Evolutionary conservation across 2,329 filamentous ascomycete species (phyloP), one percentile per base, ranked within the genome.

Genomic region (Colletotrichum sidae): DNA sequence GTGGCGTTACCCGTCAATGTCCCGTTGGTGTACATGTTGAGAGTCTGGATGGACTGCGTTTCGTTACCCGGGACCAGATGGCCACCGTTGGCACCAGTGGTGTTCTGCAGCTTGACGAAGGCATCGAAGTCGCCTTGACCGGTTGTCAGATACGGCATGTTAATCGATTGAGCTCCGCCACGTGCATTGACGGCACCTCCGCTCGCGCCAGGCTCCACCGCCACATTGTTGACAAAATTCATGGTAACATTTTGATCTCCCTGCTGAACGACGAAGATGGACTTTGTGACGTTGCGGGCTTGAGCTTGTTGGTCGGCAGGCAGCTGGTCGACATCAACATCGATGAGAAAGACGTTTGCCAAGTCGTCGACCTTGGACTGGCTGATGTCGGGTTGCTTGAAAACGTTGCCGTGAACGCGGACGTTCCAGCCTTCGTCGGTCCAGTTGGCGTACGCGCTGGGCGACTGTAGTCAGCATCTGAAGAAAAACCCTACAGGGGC

Each of bases 391-490:
- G 92, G 92, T 67, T 91, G 86, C 76, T 93, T 94, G 82, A 90
- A 94, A n/a, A 94, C 89, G 72, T 93, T 93, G 70, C 92, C 92
- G 69, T 91, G 92, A 68, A 94, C 87, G 35, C 91, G 85, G 4
- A 94, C 83, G 68, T 89, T 92, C 92, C 92, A 94, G 39, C 90
- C 90, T 63, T 88, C 77, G n/a, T 89, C 82, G 1, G 92, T 94
- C 88, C 90, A 94, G 69, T 94, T 94, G n/a, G 84, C 92, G 69
- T 91, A 91, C 10, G 81, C 81, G n/a, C 81, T 84, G 55, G 6
- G 34, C 13, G 42, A 12, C 4, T 6, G 17, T 3, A 11, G 42
- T 69, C 56, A 72, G 69, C 51, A 66, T 6, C 12, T 8, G 39
- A 45, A n/a, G 4, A 6, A 6, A 9, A 2, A 2, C 10, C 10